Percentiles rank a stretch among this genome's conserved stretches.
Conservation (phyloP, 2,329 filamentous ascomycete genomes). For the Xylaria sp. region DNA sequence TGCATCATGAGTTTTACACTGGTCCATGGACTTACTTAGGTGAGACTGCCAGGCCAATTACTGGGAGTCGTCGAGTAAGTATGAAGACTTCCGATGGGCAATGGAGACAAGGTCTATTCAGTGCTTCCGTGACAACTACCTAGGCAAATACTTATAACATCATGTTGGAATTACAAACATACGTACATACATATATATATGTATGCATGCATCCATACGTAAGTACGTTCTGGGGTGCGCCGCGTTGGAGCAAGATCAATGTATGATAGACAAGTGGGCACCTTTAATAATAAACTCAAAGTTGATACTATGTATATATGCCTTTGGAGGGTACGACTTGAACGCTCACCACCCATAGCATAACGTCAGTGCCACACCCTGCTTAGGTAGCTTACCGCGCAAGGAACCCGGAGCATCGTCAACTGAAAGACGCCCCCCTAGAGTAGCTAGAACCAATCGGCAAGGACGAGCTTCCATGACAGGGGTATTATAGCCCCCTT, state of each 20-base stretch:
- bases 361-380: conserved; percentile 2
- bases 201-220: neutral
- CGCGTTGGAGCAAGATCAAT: neutral
- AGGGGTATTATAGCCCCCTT: conserved; percentile 1
- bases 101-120: neutral
- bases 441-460: conserved; percentile 2
- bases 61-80: neutral
- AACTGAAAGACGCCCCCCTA: neutral
- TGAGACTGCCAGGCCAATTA: conserved; percentile 4
- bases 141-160: neutral
- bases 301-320: too few species aligned
- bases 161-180: neutral
- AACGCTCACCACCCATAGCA: neutral
- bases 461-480: conserved; percentile 1
- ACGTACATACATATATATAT: too few species aligned
- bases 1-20: conserved; percentile 21
- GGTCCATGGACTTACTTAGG: neutral
- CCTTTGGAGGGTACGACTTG: neutral
- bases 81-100: neutral
- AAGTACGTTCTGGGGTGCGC: neutral
- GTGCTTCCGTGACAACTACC: neutral
- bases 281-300: neutral
- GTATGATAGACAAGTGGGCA: neutral
- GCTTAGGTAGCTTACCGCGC: neutral
- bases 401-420: conserved; percentile 4